These are phyloP conservation scores for Meyerozyma sp. DNA, from an alignment of 1,139 yeast species.

Conservation along the genomic window DNA sequence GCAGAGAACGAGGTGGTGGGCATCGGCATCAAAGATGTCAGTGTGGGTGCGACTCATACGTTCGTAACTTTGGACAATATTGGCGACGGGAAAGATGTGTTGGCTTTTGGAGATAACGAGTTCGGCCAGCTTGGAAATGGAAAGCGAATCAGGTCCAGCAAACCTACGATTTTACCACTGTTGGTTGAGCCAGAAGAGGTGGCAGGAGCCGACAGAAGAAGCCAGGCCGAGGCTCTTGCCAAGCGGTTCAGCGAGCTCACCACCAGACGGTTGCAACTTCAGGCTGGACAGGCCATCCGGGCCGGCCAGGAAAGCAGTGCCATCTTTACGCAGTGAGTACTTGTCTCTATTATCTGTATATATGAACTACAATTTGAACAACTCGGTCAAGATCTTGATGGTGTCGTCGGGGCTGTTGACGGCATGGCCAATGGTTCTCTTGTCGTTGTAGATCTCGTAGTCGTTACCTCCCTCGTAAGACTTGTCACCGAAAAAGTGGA, in stretches of 20 bases:
- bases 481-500: conserved; percentile 99
- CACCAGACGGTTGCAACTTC: conserved; percentile 43
- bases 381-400: conserved; percentile 72
- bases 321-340: conserved; percentile 41
- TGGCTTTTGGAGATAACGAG: conserved; percentile 82
- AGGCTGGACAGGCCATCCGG: conserved; percentile 50
- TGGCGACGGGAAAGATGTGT: conserved; percentile 47
- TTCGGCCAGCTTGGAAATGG: conserved; percentile 85
- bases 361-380: conserved; percentile 45
- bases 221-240: conserved; percentile 17
- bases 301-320: conserved; percentile 66
- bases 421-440: conserved; percentile 93
- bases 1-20: conserved; percentile 23
- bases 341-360: not conserved
- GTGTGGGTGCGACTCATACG: conserved; percentile 63
- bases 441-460: conserved; percentile 88
- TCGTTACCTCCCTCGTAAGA: conserved; percentile 97
- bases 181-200: conserved; percentile 51
- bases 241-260: conserved; percentile 29
- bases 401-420: conserved; percentile 89
- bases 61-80: conserved; percentile 52
- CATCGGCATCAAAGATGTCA: conserved; percentile 47
- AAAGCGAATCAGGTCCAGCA: conserved; percentile 52
- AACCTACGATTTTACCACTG: conserved; percentile 52
- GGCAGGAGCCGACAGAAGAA: conserved; percentile 7